Percentiles rank a stretch among this genome's conserved stretches.
Conservation (phyloP, 2,329 filamentous ascomycete genomes). For the Akanthomyces uredinophilus region DNA sequence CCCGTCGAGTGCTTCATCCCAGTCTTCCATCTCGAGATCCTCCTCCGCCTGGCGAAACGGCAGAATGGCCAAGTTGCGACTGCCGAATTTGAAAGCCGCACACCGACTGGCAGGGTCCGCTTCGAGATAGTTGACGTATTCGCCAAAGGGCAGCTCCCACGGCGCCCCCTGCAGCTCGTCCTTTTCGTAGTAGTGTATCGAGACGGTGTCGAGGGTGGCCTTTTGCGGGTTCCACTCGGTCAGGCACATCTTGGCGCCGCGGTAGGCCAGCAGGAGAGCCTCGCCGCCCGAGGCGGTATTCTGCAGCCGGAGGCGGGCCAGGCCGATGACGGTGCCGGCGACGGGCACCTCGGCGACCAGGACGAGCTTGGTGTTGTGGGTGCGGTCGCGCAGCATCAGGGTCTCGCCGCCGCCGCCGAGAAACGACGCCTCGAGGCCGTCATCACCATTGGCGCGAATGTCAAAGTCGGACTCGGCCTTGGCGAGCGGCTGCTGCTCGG, state of each 20-base stretch:
- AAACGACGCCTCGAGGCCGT: constrained; percentile 62
- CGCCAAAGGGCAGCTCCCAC: constrained; percentile 70
- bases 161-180: constrained; percentile 80
- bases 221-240: constrained; percentile 88
- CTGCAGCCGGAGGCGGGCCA: constrained; percentile 70
- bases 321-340: constrained; percentile 76
- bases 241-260: constrained; percentile 88
- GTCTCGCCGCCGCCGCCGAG: constrained; percentile 57
- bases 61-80: constrained; percentile 83
- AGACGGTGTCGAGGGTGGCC: constrained; percentile 76
- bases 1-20: constrained; percentile 76
- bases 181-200: constrained; percentile 97
- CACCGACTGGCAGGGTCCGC: constrained; percentile 91
- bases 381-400: constrained; percentile 56
- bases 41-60: constrained; percentile 84
- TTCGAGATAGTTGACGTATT: constrained; percentile 74
- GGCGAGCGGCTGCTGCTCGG: constrained; percentile 24
- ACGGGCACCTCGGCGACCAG: constrained; percentile 80
- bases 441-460: constrained; percentile 52
- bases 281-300: constrained; percentile 76
- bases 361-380: constrained; percentile 69
- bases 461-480: constrained; percentile 46
- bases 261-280: constrained; percentile 75
- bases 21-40: constrained; percentile 87
- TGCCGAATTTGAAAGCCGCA: constrained; percentile 87